Percentiles rank a stretch among this genome's conserved stretches.
Conservation (phyloP, 306 rosid species). For the Castanopsis chinensis region DNA sequence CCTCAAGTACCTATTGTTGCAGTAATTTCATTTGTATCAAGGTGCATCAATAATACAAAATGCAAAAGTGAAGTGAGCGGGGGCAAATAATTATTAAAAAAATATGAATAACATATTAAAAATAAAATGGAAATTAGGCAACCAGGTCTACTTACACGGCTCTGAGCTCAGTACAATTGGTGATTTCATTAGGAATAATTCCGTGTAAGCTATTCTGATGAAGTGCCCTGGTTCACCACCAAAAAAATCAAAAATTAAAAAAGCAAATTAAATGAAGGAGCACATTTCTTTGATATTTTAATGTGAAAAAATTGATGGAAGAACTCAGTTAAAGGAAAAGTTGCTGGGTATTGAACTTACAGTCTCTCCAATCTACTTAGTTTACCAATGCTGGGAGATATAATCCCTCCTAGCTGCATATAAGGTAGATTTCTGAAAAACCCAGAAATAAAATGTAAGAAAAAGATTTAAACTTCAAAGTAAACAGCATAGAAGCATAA, state of each 20-base stretch:
- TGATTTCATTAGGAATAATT: constrained; percentile 74
- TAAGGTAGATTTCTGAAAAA: constrained; percentile 77
- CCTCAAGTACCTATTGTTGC: constrained; percentile 70
- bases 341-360: constrained; percentile 46
- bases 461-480: constrained; percentile 2
- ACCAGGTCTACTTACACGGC: constrained; percentile 65
- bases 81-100: neutral
- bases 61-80: neutral
- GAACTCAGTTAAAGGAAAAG: neutral
- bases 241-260: neutral
- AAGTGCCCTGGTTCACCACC: constrained; percentile 66
- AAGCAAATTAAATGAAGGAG: neutral
- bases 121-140: neutral
- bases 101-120: neutral
- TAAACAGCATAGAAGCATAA: neutral
- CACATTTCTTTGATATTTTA: neutral
- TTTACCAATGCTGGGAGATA: constrained; percentile 93
- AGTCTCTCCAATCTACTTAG: constrained; percentile 85
- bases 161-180: constrained; percentile 85
- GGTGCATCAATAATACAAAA: neutral
- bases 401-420: constrained; percentile 83
- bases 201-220: constrained; percentile 96
- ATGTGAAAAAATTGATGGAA: neutral
- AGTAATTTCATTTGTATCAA: no score
- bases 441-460: constrained; percentile 10